Conservation (phyloP, 306 rosid genomes). For the Phaseolus lunatus region DNA sequence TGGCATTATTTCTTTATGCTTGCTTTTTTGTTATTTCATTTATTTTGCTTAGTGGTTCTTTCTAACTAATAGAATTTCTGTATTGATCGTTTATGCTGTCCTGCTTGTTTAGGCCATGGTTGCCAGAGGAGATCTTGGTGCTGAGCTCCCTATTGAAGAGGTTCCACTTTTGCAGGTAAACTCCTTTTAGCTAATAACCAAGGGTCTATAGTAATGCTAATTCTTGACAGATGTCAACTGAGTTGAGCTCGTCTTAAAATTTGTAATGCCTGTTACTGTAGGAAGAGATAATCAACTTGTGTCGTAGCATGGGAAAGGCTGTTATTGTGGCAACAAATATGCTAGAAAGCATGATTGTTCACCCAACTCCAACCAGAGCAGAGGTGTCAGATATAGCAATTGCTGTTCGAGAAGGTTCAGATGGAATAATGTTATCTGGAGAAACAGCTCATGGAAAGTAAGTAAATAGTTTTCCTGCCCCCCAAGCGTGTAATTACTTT, state of each 20-base stretch:
- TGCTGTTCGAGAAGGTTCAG: slow-evolving; percentile 99
- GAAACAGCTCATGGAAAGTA: slow-evolving; percentile 99
- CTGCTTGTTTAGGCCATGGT: slow-evolving; percentile 58
- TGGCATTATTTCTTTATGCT: slow-evolving; percentile 33
- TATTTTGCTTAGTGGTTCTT: slow-evolving; percentile 9
- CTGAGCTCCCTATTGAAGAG: slow-evolving; percentile 66
- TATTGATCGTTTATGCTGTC: slow-evolving; percentile 8
- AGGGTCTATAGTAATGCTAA: background rate
- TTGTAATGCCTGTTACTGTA: slow-evolving; percentile 42
- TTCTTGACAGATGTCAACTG: background rate
- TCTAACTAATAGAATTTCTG: background rate
- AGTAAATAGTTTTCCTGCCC: slow-evolving; percentile 43
- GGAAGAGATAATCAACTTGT: slow-evolving; percentile 92
- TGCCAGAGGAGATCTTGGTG: slow-evolving; percentile 71
- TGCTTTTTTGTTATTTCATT: background rate
- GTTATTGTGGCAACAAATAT: slow-evolving; percentile 98
- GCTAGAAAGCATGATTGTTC: slow-evolving; percentile 99
- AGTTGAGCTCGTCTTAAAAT: slow-evolving; percentile 36
- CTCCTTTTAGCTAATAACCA: background rate
- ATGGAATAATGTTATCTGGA: slow-evolving; percentile 95
- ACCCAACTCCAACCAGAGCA: slow-evolving; percentile 98
- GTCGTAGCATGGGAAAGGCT: slow-evolving; percentile 99
- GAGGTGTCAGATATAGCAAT: slow-evolving; percentile 98
- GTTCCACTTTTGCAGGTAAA: slow-evolving; percentile 63
- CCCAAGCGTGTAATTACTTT: slow-evolving; percentile 18